Evolutionary conservation across 352 stramenopile species (phyloP).

Genomic region (Globisporangium irregulare): DNA sequence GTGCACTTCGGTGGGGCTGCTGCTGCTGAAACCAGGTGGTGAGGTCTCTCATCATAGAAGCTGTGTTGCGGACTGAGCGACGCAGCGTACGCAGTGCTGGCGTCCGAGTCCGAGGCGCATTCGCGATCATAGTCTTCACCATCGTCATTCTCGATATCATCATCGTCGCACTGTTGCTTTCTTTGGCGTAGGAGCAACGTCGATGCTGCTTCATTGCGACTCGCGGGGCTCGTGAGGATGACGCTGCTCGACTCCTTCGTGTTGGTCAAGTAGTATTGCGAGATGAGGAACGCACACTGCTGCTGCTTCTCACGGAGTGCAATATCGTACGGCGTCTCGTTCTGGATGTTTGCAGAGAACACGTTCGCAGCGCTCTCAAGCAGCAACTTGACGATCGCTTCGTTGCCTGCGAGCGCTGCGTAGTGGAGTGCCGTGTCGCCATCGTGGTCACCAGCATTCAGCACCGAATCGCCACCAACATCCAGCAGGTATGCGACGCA

Average conservation of each 20-base stretch:
- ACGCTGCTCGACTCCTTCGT: constrained; percentile 21
- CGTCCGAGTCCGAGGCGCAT: constrained; percentile 17
- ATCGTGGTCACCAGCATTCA: constrained; percentile 75
- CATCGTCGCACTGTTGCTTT: constrained; percentile 15
- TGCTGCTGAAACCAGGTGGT: not conserved
- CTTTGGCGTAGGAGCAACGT: constrained; percentile 30
- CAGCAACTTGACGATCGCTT: constrained; percentile 64
- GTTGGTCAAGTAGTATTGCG: constrained; percentile 48
- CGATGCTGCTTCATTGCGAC: constrained; percentile 48
- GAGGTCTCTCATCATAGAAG: constrained; percentile 1
- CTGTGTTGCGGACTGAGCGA: constrained; percentile 5
- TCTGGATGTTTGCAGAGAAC: constrained; percentile 49
- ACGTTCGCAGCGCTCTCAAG: constrained; percentile 78
- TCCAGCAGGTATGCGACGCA: constrained; percentile 84
- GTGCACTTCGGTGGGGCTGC: constrained; percentile 1
- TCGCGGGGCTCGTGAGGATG: constrained; percentile 19
- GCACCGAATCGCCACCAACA: constrained; percentile 72
- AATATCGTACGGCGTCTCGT: constrained; percentile 65
- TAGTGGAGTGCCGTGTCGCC: constrained; percentile 81
- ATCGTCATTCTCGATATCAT: constrained; percentile 22
- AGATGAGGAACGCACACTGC: constrained; percentile 49
- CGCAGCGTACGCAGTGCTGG: constrained; percentile 6
- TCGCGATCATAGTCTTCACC: constrained; percentile 16
- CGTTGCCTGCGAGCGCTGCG: constrained; percentile 53
- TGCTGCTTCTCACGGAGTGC: constrained; percentile 50